These are phyloP conservation scores for Brettanomyces naardenensis DNA, from an alignment of 805 yeast species.

Conservation along the genomic window DNA sequence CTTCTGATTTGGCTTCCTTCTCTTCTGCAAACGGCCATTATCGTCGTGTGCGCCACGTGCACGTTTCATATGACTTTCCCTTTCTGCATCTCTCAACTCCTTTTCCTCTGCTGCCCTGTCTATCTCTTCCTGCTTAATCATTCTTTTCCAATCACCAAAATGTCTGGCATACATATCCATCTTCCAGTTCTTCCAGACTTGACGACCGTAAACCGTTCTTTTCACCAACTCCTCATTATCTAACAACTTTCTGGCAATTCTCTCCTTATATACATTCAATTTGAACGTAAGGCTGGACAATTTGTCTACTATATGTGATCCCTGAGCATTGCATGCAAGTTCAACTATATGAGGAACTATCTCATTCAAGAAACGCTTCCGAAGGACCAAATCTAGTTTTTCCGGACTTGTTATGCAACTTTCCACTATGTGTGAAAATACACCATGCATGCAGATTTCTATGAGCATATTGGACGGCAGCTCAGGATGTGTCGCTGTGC, in stretches of 20 bases:
- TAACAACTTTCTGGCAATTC: conserved; percentile 63
- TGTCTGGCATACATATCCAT: conserved; percentile 73
- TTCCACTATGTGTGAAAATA: conserved; percentile 85
- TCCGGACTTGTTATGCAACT: conserved; percentile 40
- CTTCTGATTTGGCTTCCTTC: no score
- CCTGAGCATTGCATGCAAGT: conserved; percentile 78
- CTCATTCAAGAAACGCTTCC: conserved; percentile 62
- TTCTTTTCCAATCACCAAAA: conserved; percentile 74
- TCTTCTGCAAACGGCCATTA: no score
- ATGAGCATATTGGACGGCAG: conserved; percentile 40
- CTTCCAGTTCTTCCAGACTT: conserved; percentile 94
- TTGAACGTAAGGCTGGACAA: conserved; percentile 74
- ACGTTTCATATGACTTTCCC: no score
- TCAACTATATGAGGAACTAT: conserved; percentile 44
- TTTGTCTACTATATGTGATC: conserved; percentile 83
- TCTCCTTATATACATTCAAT: conserved; percentile 77
- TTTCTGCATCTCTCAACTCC: background rate
- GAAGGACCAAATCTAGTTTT: conserved; percentile 38
- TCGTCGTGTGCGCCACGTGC: no score
- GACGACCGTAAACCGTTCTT: conserved; percentile 78
- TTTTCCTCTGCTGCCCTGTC: conserved; percentile 19
- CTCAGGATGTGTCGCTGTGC: background rate
- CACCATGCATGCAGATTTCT: conserved; percentile 82
- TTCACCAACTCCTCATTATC: conserved; percentile 61
- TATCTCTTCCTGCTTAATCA: conserved; percentile 46